Conservation (phyloP, 1,139 yeast genomes). For the Blastobotrys raffinosifermentans region DNA sequence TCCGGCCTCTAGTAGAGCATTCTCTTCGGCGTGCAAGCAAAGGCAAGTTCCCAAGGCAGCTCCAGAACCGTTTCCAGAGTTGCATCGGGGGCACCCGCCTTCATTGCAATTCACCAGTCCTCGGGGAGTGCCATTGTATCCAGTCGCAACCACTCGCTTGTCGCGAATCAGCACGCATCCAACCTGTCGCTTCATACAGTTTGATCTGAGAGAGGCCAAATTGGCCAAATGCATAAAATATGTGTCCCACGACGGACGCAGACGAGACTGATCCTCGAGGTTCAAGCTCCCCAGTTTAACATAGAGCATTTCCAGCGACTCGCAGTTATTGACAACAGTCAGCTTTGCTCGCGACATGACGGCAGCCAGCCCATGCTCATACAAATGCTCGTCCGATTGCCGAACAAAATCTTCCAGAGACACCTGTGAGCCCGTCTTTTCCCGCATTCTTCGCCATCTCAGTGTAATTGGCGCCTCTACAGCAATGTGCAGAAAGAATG, state of each 20-base stretch:
- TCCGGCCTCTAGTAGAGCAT: constrained; percentile 91
- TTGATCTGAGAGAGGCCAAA: constrained; percentile 84
- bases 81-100: constrained; percentile 89
- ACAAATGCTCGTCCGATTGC: constrained; percentile 43
- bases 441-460: constrained; percentile 45
- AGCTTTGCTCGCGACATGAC: constrained; percentile 55
- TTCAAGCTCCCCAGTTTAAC: constrained; percentile 49
- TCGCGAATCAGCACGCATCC: constrained; percentile 93
- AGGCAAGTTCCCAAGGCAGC: constrained; percentile 74
- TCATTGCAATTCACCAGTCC: constrained; percentile 83
- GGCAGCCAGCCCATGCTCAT: constrained; percentile 40
- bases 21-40: constrained; percentile 95
- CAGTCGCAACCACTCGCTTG: constrained; percentile 85
- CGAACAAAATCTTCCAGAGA: constrained; percentile 38
- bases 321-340: constrained; percentile 55
- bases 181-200: constrained; percentile 95
- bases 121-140: constrained; percentile 95
- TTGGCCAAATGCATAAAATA: constrained; percentile 92
- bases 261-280: constrained; percentile 51
- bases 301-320: constrained; percentile 44
- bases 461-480: constrained; percentile 66
- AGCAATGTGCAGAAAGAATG: constrained; percentile 77
- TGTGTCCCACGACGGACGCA: constrained; percentile 94
- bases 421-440: constrained; percentile 2
- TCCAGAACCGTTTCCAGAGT: constrained; percentile 53